Evolutionary conservation across 1,139 yeast genomes (phyloP), one percentile per base, ranked within the genome.

Genomic region (Yamadazyma dushanensis): DNA sequence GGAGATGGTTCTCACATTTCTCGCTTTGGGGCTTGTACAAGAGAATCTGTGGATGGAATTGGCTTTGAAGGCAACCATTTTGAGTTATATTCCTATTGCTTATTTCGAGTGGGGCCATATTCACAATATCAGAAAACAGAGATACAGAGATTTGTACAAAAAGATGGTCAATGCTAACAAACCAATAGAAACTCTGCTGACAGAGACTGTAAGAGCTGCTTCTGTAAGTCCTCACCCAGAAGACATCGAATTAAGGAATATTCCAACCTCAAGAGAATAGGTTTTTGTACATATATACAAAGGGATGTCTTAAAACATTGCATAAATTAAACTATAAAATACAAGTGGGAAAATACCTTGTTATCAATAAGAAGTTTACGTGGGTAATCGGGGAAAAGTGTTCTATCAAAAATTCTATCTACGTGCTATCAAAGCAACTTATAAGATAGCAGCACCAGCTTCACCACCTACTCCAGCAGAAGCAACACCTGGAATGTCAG

Each of bases 1-100:
- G 28, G 87, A 81, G 52, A 69, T 78, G 61, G 57, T 68, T n/a
- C 54, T 78, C 39, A 48, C 76, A 7, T 71, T 80, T 43, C 59
- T 80, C 39, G 68, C 78, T 38, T 59, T 78, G 35, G 70, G 66
- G 25, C 68, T 68, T 42, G 70, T 66, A 5, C 58, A 61, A 5
- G 72, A 66, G n/a, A 50, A 45, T 20, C 56, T 54, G 52, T 33
- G 48, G 36, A 49, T 60, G 37, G 72, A 65, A 32, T 28, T 49
- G 18, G 38, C 52, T 1, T 43, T 65, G 25, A 57, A 64, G 46
- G 45, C 39, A 1, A 53, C 54, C 2, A 51, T 70, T 25, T 47
- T 68, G 39, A 38, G 49, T 3, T 70, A 70, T 43, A 49, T 68
- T 9, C 76, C 76, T 2, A 44, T 61, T 5, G 68, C 61, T 0